Base-by-base conservation (phyloP, 2,329 filamentous ascomycete species). In the Phialocephala sp. region DNA sequence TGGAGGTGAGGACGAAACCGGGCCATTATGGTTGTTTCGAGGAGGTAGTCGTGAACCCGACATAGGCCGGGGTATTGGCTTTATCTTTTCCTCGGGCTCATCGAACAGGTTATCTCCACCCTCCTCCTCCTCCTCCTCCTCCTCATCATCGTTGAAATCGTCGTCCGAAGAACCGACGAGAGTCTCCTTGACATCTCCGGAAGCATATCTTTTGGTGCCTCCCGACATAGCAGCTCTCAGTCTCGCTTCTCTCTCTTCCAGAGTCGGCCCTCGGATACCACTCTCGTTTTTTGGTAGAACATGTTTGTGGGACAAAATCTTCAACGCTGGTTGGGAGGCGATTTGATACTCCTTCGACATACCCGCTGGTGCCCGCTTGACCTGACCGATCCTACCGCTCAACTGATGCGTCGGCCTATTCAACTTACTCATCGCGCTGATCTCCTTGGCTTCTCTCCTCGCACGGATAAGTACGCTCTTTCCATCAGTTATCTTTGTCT, bases 391-490 rank as follows among this genome's bases (percentile, higher is more conserved):
- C 18, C 72, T 75, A 32, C 78, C 74, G 37, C 68, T 55, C 35
- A 79, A 67, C 65, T 75, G 69, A 62, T 78, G 76, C 1, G 77
- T 76, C 14, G 79, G 76, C 12, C 75, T 81, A 20, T 81, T 79
- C 39, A 87, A 77, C 37, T 79, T 78, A 61, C 82, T 80, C 68
- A 84, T 82, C 41, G 75, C 80, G 60, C 78, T 79, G 52, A 87
- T 84, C 70, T 87, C 84, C 56, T 79, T 81, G 6, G 84, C 84
- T 71, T 90, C 85, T 57, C 85, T 81, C 54, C 82, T 81, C 24
- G 86, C 84, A 69, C 83, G 86, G 62, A 81, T 80, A 71, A 90
- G 80, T 59, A 89, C 80, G 66, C 82, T 84, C 63, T 84, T 80
- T 35, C 82, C 83, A 22, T 79, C 82, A 37, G 79, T 80, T 37